These are phyloP conservation scores for Hysterium pulicare DNA, from an alignment of 2,329 filamentous ascomycete genomes.

Conservation along the genomic window DNA sequence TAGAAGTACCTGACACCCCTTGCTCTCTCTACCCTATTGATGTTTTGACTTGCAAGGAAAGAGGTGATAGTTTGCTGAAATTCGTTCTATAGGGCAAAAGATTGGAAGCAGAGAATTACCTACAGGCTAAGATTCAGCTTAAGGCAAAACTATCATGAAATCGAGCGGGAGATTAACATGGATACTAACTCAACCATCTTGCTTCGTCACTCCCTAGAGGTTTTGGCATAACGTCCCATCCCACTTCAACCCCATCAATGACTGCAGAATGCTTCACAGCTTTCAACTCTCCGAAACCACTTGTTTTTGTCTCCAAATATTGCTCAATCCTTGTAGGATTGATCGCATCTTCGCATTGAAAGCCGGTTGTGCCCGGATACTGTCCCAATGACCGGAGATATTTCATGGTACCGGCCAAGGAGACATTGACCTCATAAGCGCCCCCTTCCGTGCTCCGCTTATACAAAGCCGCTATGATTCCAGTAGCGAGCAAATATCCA, in stretches of 20 bases:
- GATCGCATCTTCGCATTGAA: constrained; percentile 36
- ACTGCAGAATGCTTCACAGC: constrained; percentile 49
- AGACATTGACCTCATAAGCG: constrained; percentile 53
- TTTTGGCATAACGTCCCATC: constrained; percentile 53
- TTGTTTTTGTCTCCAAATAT: constrained; percentile 46
- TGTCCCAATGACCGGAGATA: constrained; percentile 56
- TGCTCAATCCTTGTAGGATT: constrained; percentile 26
- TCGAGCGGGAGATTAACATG: no score
- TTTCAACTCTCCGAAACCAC: constrained; percentile 46
- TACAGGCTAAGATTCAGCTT: no score
- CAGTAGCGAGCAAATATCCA: constrained; percentile 55
- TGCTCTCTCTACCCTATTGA: no score
- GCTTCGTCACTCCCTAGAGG: constrained; percentile 47
- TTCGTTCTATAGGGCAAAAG: no score
- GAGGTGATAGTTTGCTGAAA: no score
- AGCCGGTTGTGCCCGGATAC: constrained; percentile 44
- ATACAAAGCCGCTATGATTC: constrained; percentile 52
- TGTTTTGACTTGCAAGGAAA: no score
- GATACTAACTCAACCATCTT: constrained; percentile 36
- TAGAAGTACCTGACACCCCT: no score
- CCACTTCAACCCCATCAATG: constrained; percentile 45
- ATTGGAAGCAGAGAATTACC: no score
- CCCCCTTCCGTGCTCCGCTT: constrained; percentile 45
- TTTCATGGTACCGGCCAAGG: constrained; percentile 54
- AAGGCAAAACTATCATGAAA: no score